Conservation (phyloP, 805 yeast genomes). For the Wickerhamiella siamensis region DNA sequence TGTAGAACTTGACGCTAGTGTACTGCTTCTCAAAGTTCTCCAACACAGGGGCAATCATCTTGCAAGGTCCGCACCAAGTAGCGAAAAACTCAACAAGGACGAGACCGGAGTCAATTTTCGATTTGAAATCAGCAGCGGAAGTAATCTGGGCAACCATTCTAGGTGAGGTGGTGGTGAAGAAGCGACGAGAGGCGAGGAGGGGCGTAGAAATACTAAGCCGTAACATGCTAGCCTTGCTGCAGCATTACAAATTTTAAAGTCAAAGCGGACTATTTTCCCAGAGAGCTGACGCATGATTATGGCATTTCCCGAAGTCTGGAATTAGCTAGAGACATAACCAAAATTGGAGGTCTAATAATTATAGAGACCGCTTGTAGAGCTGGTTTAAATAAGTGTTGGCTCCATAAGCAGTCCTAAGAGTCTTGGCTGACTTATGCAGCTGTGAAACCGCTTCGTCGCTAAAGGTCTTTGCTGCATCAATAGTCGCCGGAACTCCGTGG, state of each 20-base stretch:
- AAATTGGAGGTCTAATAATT: background rate
- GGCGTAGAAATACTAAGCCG: slow-evolving; percentile 3
- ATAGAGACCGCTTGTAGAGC: too few relatives aligned
- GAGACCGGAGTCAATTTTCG: slow-evolving; percentile 52
- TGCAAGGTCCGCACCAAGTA: slow-evolving; percentile 98
- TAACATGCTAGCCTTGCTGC: background rate
- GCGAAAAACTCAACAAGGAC: slow-evolving; percentile 94
- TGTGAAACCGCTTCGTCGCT: too few relatives aligned
- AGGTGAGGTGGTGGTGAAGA: slow-evolving; percentile 2
- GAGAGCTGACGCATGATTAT: background rate
- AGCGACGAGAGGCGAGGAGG: background rate
- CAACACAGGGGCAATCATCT: slow-evolving; percentile 86
- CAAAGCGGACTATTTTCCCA: background rate
- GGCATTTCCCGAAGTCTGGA: background rate
- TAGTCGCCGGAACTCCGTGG: slow-evolving; percentile 7
- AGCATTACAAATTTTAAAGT: background rate
- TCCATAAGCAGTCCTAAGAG: too few relatives aligned
- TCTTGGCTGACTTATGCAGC: too few relatives aligned
- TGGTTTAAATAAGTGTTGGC: too few relatives aligned
- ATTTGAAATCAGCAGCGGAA: slow-evolving; percentile 46
- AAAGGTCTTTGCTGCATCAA: background rate
- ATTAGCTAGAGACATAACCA: background rate
- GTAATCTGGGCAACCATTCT: slow-evolving; percentile 42
- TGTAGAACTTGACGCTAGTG: slow-evolving; percentile 59
- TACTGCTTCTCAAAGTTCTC: slow-evolving; percentile 46